Base-by-base conservation (phyloP, 1,284 basidiomycete genomes). In the Tylopilus orsonianus region DNA sequence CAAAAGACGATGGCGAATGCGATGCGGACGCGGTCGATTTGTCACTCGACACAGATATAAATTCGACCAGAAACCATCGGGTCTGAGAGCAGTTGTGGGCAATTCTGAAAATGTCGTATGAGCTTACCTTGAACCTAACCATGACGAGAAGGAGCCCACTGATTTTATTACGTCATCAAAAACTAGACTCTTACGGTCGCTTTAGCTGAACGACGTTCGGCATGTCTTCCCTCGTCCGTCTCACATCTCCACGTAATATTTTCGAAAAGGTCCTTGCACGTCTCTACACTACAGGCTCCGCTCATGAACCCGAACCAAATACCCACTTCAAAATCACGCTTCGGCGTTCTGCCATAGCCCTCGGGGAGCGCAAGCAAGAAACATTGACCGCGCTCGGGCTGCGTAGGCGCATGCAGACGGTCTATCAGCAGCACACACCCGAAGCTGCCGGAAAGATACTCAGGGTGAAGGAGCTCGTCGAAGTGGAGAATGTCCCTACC, bases 291-390 rank as follows among this genome's bases (percentile, higher is more conserved):
- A 14, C 46, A 12, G 30, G 23, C 12, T 29, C 38, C 3, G 7
- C 3, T n/a, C 46, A 48, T 18, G 40, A 43, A 7, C 24, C 39
- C 5, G 66, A 66, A 44, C 70, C 74, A 36, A 72, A 72, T 32
- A 89, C 88, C 1, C 86, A 93, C 70, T 93, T 79, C 74, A 87
- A 88, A 75, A 85, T 94, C 56, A 93, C 91, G 19, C 80, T 91
- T 14, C 78, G 79, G 12, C 87, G 91, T 48, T 93, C 90, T 5
- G 87, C 83, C 45, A 93, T 93, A 57, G 84, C 87, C 2, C 79
- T 93, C 26, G 85, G 87, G 1, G 73, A 79, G 48, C 78, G 78
- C 58, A 81, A 83, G 53, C 80, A 89, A 64, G 84, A 78, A 41
- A 91, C 90, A 0, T 76, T 93, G 18, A 75, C 79, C 18, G 79